Evolutionary conservation across 805 yeast species (phyloP).

Genomic region (Starmerella stigmatis): DNA sequence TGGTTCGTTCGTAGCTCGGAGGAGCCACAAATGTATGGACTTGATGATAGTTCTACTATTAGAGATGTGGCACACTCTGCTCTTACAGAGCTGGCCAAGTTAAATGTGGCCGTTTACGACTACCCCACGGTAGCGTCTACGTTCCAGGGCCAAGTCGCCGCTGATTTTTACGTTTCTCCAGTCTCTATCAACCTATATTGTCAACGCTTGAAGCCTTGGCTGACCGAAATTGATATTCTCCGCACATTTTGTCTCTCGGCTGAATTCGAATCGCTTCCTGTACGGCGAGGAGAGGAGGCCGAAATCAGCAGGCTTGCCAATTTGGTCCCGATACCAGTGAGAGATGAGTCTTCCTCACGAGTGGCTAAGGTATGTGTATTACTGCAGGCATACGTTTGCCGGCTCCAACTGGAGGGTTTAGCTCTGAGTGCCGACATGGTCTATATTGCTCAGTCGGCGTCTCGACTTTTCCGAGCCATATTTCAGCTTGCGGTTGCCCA

Average conservation of each 20-base stretch:
- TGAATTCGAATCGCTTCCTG: conserved; percentile 75
- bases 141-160: conserved; percentile 72
- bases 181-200: conserved; percentile 61
- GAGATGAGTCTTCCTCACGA: conserved; percentile 59
- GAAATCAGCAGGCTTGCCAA: conserved; percentile 63
- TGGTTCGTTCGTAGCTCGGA: conserved; percentile 65
- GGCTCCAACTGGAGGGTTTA: conserved; percentile 68
- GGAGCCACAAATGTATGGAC: conserved; percentile 60
- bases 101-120: conserved; percentile 54
- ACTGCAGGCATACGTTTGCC: conserved; percentile 78
- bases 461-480: conserved; percentile 75
- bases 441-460: conserved; percentile 86
- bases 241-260: conserved; percentile 68
- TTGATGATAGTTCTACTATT: conserved; percentile 30
- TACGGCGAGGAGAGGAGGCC: conserved; percentile 71
- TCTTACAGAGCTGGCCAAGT: conserved; percentile 43
- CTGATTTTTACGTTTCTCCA: conserved; percentile 73
- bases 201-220: conserved; percentile 50
- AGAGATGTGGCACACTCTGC: conserved; percentile 67
- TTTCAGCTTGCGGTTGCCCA: conserved; percentile 63
- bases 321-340: conserved; percentile 76
- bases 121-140: conserved; percentile 42
- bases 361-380: conserved; percentile 68
- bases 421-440: conserved; percentile 90
- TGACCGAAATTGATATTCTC: conserved; percentile 62